A percentile compares a stretch with the other conserved stretches of the same genome.
phyloP scores from a whole-genome alignment of 345 rosid genomes.

The Lumnitzera racemosa region DNA sequence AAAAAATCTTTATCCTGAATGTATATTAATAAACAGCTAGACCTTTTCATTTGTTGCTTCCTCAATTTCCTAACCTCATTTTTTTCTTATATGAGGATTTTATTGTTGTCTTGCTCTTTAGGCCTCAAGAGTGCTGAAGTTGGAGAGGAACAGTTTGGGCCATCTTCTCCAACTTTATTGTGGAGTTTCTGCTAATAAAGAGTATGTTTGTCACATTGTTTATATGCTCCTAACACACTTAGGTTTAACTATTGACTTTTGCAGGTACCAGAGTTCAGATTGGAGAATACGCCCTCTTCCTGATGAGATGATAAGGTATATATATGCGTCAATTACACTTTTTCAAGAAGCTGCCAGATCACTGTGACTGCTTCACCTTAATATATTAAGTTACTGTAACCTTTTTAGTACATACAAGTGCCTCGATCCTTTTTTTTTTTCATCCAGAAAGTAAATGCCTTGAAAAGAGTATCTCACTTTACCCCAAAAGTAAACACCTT shows the following conservation, averaged over 20 bases:
- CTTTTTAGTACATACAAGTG: too few relatives aligned
- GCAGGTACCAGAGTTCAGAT: constrained; percentile 94
- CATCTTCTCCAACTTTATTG: constrained; percentile 66
- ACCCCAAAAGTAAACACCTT: too few relatives aligned
- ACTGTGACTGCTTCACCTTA: too few relatives aligned
- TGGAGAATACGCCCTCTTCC: constrained; percentile 98
- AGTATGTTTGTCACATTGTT: constrained; percentile 32
- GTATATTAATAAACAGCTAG: too few relatives aligned
- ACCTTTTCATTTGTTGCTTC: too few relatives aligned
- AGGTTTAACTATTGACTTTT: constrained; percentile 19
- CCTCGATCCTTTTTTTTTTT: too few relatives aligned
- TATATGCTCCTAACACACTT: not conserved
- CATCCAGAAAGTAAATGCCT: too few relatives aligned
- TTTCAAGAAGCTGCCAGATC: too few relatives aligned
- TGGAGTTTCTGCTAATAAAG: constrained; percentile 81
- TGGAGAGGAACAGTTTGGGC: constrained; percentile 89
- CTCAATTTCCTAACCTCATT: too few relatives aligned
- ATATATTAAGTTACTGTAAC: too few relatives aligned
- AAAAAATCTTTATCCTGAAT: too few relatives aligned
- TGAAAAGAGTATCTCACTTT: too few relatives aligned
- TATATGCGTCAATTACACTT: not conserved
- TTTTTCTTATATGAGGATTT: not conserved
- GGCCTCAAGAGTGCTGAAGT: constrained; percentile 86
- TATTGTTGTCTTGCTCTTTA: constrained; percentile 18
- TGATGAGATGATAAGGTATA: constrained; percentile 69